Evolutionary conservation across 2,329 filamentous ascomycete genomes (phyloP).

Genomic region (Fusarium circinatum): DNA sequence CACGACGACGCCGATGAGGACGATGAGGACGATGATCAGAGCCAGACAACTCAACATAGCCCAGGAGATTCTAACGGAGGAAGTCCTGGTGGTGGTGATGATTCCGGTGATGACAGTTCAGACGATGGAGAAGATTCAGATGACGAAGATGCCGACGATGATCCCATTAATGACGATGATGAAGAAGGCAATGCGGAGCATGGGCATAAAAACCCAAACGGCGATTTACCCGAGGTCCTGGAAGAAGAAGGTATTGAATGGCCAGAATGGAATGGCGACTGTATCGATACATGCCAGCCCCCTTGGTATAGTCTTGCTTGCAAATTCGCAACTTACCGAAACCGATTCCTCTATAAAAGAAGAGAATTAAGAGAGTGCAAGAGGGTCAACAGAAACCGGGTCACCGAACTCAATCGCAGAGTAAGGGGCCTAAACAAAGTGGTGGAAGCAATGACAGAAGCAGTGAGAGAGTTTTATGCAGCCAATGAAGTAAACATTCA

Average conservation of each 20-base stretch:
- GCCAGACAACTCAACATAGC: not conserved
- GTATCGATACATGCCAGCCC: not conserved
- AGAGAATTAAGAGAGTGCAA: not conserved
- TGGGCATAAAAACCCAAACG: not conserved
- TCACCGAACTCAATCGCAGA: rapidly evolving
- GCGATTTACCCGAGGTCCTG: not conserved
- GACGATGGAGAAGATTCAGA: not conserved
- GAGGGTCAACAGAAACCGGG: not conserved
- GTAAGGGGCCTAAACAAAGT: not conserved
- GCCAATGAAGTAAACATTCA: not conserved
- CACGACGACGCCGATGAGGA: not conserved
- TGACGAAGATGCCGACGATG: not conserved
- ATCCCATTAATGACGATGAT: not conserved
- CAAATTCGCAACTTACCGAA: not conserved
- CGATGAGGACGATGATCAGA: not conserved
- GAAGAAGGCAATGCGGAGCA: not conserved
- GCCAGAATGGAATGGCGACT: not conserved
- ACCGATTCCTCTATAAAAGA: not conserved
- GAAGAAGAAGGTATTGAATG: not conserved
- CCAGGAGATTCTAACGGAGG: not conserved
- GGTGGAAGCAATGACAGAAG: not conserved
- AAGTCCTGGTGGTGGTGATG: not conserved
- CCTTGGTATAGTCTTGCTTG: not conserved
- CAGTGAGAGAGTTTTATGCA: not conserved
- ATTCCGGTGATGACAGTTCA: not conserved